Evolutionary conservation across 192 early-diverging fungal species (phyloP), one percentile per base, ranked within the genome.

Genomic region (Coemansia sp.): DNA sequence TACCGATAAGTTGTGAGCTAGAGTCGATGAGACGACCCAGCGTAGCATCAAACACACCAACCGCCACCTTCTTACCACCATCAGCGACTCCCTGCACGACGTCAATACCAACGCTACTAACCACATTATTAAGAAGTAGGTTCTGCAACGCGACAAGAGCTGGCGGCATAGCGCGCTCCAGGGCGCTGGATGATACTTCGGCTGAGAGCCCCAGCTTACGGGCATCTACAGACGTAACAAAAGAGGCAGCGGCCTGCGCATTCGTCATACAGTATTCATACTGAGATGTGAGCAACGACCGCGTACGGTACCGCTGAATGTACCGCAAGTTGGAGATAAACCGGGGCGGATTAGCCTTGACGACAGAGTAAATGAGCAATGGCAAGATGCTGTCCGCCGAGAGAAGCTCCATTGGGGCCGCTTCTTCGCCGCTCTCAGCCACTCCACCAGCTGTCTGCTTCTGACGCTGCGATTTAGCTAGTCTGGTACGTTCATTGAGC

Each of bases 251-350:
- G 15, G 84, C 84, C 30, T 62, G 58, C 4, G 73, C 53, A 39
- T 73, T 82, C 7, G 84, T 85, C 68, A 85, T 47, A 47, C 79
- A 82, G 58, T 85, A 85, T 47, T 78, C 75, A n/a, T 68, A 70
- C 49, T 79, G 76, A 39, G 82, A 56, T 4, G 72, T 49, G 30
- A 83, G 69, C 41, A 83, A 64, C 10, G 80, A 66, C 10, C 45
- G 80, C 3, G 67, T 68, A 27, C 74, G 79, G 69, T 71, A 85
- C 27, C 72, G 61, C 62, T 80, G 76, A 50, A 85, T 70, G 32
- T 71, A 92, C 66, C 83, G 84, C 29, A 92, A 65, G 41, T 89
- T 92, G n/a, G 88, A 89, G 2, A 90, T 75, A 8, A 92, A 84
- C 32, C 87, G 85, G 12, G 86, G 83, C 7, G 90, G 90, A 38